Evolutionary conservation across 1,284 basidiomycete genomes (phyloP), one percentile per base, ranked within the genome.

Genomic region (Cutaneotrichosporon sp.): DNA sequence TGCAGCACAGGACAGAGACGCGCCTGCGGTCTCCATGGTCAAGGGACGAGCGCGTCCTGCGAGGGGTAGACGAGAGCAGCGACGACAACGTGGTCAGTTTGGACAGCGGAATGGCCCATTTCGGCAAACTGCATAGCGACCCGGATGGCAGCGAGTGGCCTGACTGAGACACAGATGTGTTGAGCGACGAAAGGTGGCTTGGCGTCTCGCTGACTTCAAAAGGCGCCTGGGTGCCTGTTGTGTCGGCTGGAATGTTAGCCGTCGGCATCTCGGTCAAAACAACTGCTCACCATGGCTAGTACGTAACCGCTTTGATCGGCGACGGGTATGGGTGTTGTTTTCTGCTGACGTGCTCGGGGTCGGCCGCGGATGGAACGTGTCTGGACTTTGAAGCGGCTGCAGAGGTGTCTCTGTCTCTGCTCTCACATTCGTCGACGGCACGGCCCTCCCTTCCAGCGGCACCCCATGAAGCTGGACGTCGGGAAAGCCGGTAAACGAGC

Each of bases 31-130:
- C 22, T 36, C 23, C 38, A 30, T 39, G 18, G 35, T 20, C 38
- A n/a, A 23, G 18, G 13, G 38, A 21, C 4, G 22, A 20, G 36
- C 20, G 26, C 9, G 15, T 17, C n/a, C n/a, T 5, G 26, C 26
- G 26, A 10, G 26, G 10, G 7, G 34, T 9, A 15, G 22, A 10
- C 17, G 38, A 39, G 20, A 69, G 46, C 8, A 66, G 51, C 0
- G 46, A 17, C 3, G 49, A 42, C 0, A 72, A 58, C 4, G 54
- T 37, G 1, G 54, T 49, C 4, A 72, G 60, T 45, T 58, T 64
- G 5, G 60, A 49, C 9, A 69, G 46, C 1, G 68, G 66, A 46
- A 72, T 54, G 10, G 46, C 38, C 70, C 70, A 73, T 38, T 43
- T 52, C 1, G 70, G 70, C 13, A 73, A 44, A 43, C 66, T 54